phyloP scores from a whole-genome alignment of 805 yeast species.

The Martiniozyma abietophila region DNA sequence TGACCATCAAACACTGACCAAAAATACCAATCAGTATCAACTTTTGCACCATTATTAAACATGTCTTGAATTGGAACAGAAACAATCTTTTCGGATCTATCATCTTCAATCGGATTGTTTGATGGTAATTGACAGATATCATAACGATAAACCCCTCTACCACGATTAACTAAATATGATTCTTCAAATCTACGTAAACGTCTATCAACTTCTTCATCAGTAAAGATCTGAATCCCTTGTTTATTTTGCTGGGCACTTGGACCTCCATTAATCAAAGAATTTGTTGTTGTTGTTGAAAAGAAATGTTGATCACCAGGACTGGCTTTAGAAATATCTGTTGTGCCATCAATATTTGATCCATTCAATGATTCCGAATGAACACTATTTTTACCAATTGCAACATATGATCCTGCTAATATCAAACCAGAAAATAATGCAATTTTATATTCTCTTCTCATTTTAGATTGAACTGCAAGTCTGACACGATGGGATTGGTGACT shows the following conservation, averaged over 20 bases:
- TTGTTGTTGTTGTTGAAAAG: conserved; percentile 27
- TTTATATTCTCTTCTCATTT: conserved; percentile 24
- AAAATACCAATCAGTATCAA: conserved; percentile 74
- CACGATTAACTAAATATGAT: conserved; percentile 69
- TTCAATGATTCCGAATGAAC: conserved; percentile 23
- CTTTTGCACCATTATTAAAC: conserved; percentile 37
- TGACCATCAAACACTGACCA: conserved; percentile 97
- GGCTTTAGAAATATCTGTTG: neutral
- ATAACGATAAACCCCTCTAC: conserved; percentile 80
- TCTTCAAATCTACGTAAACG: conserved; percentile 69
- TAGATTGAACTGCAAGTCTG: conserved; percentile 8
- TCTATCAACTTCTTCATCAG: conserved; percentile 63
- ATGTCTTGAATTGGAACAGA: conserved; percentile 62
- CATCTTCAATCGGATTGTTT: conserved; percentile 92
- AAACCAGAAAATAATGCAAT: conserved; percentile 27
- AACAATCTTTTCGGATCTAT: conserved; percentile 72
- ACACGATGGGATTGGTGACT: conserved; percentile 7
- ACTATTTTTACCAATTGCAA: conserved; percentile 22
- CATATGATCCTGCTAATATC: conserved; percentile 26
- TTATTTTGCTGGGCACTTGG: conserved; percentile 33
- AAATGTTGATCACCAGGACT: conserved; percentile 13
- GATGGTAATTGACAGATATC: conserved; percentile 87
- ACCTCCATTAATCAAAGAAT: conserved; percentile 34
- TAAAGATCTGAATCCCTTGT: conserved; percentile 46
- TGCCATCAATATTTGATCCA: conserved; percentile 5